Conservation (phyloP, 192 early-diverging fungal species). For the Backusella tarrabulga region DNA sequence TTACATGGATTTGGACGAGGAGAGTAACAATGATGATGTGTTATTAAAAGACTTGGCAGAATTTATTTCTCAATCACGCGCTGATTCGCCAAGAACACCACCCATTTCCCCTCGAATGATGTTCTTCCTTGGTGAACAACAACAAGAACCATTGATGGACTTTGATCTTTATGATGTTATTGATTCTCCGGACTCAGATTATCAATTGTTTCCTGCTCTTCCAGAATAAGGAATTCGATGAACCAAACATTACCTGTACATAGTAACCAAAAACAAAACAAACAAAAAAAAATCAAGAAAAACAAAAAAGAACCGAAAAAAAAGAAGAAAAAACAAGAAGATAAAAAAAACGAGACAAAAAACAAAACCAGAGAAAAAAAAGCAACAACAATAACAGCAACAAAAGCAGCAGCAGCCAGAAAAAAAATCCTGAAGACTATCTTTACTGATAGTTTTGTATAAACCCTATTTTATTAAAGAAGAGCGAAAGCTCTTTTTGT, state of each 20-base stretch:
- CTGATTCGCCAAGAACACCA: neutral
- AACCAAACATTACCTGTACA: neutral
- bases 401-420: neutral
- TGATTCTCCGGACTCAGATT: neutral
- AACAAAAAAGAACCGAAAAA: neutral
- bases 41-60: slow-evolving; percentile 1
- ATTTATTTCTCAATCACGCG: neutral
- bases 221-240: neutral
- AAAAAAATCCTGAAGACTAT: neutral
- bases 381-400: neutral
- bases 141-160: neutral
- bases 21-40: neutral
- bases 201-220: neutral
- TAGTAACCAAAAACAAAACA: neutral
- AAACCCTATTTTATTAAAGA: neutral
- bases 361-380: neutral
- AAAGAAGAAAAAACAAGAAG: neutral
- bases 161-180: neutral
- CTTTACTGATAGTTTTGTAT: neutral
- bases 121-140: neutral
- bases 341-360: neutral
- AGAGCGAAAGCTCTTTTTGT: neutral
- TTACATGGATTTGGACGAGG: neutral
- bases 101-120: neutral
- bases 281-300: neutral